Evolutionary conservation across 345 rosid species (phyloP), one percentile per base, ranked within the genome.

Genomic region (Sapria himalayana): DNA sequence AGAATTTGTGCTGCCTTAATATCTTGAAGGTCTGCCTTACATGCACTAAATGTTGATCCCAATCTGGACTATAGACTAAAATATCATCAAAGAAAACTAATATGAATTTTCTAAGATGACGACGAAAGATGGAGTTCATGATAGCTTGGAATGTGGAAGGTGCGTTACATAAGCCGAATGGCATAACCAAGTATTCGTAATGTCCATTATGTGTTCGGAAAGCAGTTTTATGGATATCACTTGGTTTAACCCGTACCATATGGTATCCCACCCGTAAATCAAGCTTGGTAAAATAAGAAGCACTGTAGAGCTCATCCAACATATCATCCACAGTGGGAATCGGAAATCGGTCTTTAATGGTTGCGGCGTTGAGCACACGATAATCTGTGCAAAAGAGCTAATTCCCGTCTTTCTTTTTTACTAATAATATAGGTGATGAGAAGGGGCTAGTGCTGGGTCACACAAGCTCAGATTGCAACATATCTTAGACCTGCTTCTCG

Each of bases 381-480:
- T 42, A 42, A 17, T 13, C 34, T 4, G 4, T 42, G 12, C 31
- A 42, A n/a, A n/a, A n/a, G n/a, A 22, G 2, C 44, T 18, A 40
- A 6, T 20, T 20, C 10, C 0, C 5, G 11, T 40, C 27, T 22
- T 22, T 40, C 44, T 40, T 40, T n/a, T 40, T 40, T 14, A 20
- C 44, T 7, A 22, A 29, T 6, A 45, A 45, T n/a, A 22, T 23
- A n/a, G 15, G 25, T 4, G 33, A 47, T 4, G 34, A 47, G 4
- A 47, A 47, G 19, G 23, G 42, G 8, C n/a, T 36, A 11, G 23
- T 35, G 33, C 2, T 47, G n/a, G 41, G 51, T 7, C 32, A 23
- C 0, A 36, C 32, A 8, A 36, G 33, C 15, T 22, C 14, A 1
- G n/a, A 22, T 25, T 12, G 3, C 8, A 36, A 0, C 34, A n/a